A percentile compares a stretch with the other conserved stretches of the same genome.
phyloP scores from a whole-genome alignment of 2,329 filamentous ascomycete genomes.

The Cercospora sp. region DNA sequence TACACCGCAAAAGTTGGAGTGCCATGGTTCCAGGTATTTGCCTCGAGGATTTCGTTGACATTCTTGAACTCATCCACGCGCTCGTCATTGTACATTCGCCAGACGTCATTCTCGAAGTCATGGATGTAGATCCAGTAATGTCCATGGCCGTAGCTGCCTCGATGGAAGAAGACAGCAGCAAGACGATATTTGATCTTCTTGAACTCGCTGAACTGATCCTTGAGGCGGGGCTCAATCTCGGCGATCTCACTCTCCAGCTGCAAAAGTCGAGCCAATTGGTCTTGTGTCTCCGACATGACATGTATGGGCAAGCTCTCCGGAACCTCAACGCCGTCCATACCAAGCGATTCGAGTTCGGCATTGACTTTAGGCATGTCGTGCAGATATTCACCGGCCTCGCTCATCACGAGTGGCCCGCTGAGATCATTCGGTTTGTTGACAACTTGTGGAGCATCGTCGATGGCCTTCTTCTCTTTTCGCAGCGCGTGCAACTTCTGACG shows the following conservation, averaged over 20 bases:
- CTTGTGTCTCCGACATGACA: slow-evolving; percentile 49
- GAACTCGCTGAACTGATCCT: slow-evolving; percentile 63
- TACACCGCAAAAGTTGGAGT: slow-evolving; percentile 85
- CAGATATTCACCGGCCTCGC: slow-evolving; percentile 46
- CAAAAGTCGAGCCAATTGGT: slow-evolving; percentile 51
- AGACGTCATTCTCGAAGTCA: slow-evolving; percentile 77
- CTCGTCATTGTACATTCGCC: slow-evolving; percentile 94
- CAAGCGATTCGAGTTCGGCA: slow-evolving; percentile 37
- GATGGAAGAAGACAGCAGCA: slow-evolving; percentile 91
- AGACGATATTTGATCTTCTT: slow-evolving; percentile 73
- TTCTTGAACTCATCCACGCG: slow-evolving; percentile 65
- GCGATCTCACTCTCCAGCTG: slow-evolving; percentile 44
- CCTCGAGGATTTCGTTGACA: slow-evolving; percentile 64
- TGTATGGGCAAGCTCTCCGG: slow-evolving; percentile 43
- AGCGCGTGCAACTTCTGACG: slow-evolving; percentile 58
- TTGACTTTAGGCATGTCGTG: slow-evolving; percentile 45
- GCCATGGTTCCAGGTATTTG: slow-evolving; percentile 62
- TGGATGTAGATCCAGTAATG: slow-evolving; percentile 98
- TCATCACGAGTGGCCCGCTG: slow-evolving; percentile 33
- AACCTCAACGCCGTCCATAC: slow-evolving; percentile 46
- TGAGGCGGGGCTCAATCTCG: slow-evolving; percentile 51
- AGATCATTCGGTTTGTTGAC: slow-evolving; percentile 23
- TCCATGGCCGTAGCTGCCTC: slow-evolving; percentile 63
- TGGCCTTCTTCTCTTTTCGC: slow-evolving; percentile 34
- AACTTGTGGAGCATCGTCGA: slow-evolving; percentile 24